Conservation (phyloP, 208 protist genomes). For the Trypanosoma rangeli region DNA sequence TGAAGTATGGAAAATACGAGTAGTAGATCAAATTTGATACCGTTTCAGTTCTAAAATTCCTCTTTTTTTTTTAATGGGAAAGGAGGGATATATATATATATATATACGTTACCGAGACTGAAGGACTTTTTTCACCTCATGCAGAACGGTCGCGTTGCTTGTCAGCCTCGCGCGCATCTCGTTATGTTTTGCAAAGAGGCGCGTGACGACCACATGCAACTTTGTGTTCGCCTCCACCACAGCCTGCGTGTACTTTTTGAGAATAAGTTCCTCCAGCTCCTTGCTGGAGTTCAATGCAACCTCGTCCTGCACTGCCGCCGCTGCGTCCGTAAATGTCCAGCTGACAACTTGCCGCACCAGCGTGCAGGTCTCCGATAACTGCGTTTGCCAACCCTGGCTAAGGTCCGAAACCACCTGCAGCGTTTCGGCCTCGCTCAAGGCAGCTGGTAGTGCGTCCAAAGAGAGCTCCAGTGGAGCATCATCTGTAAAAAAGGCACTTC, state of each 20-base stretch:
- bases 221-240: conserved; percentile 52
- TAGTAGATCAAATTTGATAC: not conserved
- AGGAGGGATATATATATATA: not conserved
- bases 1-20: conserved; percentile 4
- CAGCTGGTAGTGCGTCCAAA: conserved; percentile 18
- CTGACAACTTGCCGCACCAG: conserved; percentile 21
- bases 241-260: conserved; percentile 30
- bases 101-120: conserved; percentile 6
- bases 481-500: conserved; percentile 42
- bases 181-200: conserved; percentile 41
- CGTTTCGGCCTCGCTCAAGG: conserved; percentile 28
- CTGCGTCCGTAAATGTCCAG: conserved; percentile 11
- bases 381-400: conserved; percentile 35
- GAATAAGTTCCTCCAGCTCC: conserved; percentile 32
- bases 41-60: not conserved
- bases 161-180: conserved; percentile 55
- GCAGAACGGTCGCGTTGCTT: conserved; percentile 51
- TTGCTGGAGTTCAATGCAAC: conserved; percentile 1
- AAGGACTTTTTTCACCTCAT: conserved; percentile 44
- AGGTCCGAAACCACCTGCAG: conserved; percentile 39
- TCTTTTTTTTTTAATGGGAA: not conserved
- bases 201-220: conserved; percentile 33
- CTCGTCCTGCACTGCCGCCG: conserved; percentile 22
- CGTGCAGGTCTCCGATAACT: conserved; percentile 19
- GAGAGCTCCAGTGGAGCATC: not conserved